phyloP scores from a whole-genome alignment of 257 asterid species.

The Fraxinus pennsylvanica region DNA sequence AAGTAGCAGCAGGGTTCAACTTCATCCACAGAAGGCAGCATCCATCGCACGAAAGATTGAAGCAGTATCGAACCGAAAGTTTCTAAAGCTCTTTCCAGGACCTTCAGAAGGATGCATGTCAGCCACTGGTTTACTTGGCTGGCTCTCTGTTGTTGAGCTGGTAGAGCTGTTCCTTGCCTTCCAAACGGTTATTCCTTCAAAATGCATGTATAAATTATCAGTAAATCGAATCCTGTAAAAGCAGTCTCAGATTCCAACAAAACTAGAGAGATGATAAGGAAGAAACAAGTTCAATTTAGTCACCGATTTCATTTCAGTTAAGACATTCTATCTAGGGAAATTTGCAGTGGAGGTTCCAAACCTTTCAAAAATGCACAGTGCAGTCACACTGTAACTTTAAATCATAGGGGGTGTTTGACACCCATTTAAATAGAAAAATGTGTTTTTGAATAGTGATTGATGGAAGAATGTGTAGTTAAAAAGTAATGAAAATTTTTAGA shows the following conservation, averaged over 20 bases:
- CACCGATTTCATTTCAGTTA: background rate
- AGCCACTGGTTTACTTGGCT: slow-evolving; percentile 42
- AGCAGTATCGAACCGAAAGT: slow-evolving; percentile 67
- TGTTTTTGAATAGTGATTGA: too few species aligned
- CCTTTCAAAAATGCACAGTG: too few species aligned
- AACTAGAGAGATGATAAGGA: background rate
- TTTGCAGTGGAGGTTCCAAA: too few species aligned
- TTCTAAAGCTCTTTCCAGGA: slow-evolving; percentile 65
- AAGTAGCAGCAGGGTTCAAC: slow-evolving; percentile 6
- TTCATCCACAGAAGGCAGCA: slow-evolving; percentile 50
- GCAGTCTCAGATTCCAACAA: background rate
- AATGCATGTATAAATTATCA: slow-evolving; percentile 15
- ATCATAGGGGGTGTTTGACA: too few species aligned
- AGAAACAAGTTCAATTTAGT: background rate
- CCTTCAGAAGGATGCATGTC: slow-evolving; percentile 39
- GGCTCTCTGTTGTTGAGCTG: slow-evolving; percentile 54
- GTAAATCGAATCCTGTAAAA: slow-evolving; percentile 5
- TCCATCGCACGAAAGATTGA: slow-evolving; percentile 66
- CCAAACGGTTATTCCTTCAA: slow-evolving; percentile 70
- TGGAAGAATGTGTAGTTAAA: too few species aligned
- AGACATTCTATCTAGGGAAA: background rate
- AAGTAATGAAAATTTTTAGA: too few species aligned
- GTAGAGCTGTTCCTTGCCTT: slow-evolving; percentile 61
- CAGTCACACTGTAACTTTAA: too few species aligned
- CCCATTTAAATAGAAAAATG: too few species aligned